Evolutionary conservation across 2,329 filamentous ascomycete species (phyloP), one percentile per base, ranked within the genome.

Genomic region (Thermomyces lanuginosus): DNA sequence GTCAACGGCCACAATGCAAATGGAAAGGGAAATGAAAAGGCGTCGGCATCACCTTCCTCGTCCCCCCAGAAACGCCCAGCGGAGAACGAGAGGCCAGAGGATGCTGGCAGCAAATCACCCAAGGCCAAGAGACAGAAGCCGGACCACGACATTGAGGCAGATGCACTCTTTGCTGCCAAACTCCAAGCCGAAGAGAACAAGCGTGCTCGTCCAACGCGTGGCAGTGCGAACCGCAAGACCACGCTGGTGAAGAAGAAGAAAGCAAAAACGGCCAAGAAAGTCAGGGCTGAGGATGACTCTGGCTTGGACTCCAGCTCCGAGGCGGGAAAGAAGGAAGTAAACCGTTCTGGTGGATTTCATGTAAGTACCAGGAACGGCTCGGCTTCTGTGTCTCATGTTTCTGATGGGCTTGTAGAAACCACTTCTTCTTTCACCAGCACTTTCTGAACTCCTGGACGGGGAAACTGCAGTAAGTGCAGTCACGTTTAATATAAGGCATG

Each of bases 111-210:
- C 30, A 44, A 43, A 26, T 42, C 46, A 4, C 49, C 53, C 5
- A 60, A 58, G 4, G 48, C 56, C 36, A 79, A 81, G 56, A 76
- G 76, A 52, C 58, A 55, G 39, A 66, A 64, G 41, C 53, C 61
- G 31, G 73, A 73, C 46, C 66, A 69, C 22, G 65, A 70, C 15
- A 58, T 69, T 38, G 81, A 92, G 37, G 76, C 79, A 16, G 89
- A 98, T 53, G 89, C 86, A 17, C 72, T 77, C 22, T 70, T 86
- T 35, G 89, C 89, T 1, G 83, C 83, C 9, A 72, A 77, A 49
- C 63, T 98, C 18, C 89, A 98, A 54, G 86, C 83, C 0, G 80
- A 95, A 51, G 82, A 93, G 57, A 92, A 95, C 52, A 65, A 71
- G 38, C 63, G 71, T 22, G 72, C 71, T 25, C 66, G 81, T 28